A percentile compares a stretch with the other conserved stretches of the same genome.
Evolutionary conservation across 306 rosid genomes (phyloP).

Genomic region (Fragaria ananassa): DNA sequence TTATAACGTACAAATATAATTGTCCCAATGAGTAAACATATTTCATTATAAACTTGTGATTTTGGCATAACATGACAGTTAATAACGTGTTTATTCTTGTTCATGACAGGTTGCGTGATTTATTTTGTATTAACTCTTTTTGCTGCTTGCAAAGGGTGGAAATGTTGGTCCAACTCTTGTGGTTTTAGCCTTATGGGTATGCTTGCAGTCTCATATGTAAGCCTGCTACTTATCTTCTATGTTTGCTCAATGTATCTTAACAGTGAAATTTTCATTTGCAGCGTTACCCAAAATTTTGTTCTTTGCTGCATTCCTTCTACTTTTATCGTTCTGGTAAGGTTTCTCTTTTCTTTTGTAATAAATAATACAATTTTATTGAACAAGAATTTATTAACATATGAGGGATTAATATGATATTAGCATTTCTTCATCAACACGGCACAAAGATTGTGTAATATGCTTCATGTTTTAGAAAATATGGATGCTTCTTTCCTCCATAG

Average conservation of each 20-base stretch:
- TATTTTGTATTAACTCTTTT: slow-evolving; percentile 61
- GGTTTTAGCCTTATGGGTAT: slow-evolving; percentile 92
- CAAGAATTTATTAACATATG: background rate
- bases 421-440: background rate
- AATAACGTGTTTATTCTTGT: slow-evolving; percentile 13
- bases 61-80: background rate
- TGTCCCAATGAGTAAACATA: background rate
- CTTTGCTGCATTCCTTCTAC: slow-evolving; percentile 95
- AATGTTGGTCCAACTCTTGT: slow-evolving; percentile 77
- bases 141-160: slow-evolving; percentile 81
- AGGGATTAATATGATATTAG: background rate
- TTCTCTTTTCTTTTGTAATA: slow-evolving; percentile 13
- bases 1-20: background rate
- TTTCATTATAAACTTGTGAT: background rate
- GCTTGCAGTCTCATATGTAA: slow-evolving; percentile 24
- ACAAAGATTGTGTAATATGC: background rate
- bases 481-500: background rate
- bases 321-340: slow-evolving; percentile 93
- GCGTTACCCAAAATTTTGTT: slow-evolving; percentile 84
- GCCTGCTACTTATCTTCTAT: background rate
- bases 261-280: slow-evolving; percentile 53
- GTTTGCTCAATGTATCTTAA: slow-evolving; percentile 33
- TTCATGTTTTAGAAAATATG: background rate
- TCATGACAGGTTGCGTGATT: slow-evolving; percentile 65
- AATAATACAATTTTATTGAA: slow-evolving; percentile 4